These are phyloP conservation scores for Arxiozyma telluris DNA, from an alignment of 1,139 yeast species.

Conservation along the genomic window DNA sequence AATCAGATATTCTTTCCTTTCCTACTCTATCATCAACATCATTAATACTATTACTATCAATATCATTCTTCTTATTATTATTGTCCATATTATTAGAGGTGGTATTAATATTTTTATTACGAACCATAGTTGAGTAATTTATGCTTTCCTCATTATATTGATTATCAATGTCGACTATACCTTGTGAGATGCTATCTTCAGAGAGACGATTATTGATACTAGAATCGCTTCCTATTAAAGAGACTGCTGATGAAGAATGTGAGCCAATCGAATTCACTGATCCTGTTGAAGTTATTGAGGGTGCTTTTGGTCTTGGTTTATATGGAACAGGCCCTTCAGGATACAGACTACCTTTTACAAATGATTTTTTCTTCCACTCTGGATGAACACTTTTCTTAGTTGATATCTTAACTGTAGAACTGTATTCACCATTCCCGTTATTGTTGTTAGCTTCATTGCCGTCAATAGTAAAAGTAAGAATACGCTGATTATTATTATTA, in stretches of 20 bases:
- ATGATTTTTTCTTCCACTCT: conserved; percentile 14
- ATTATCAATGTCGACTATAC: not conserved
- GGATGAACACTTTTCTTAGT: not conserved
- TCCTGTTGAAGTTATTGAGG: conserved; percentile 3
- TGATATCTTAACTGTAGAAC: not conserved
- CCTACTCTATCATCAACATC: not conserved
- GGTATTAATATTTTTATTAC: not conserved
- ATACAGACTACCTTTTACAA: conserved; percentile 27
- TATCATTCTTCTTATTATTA: too few species aligned
- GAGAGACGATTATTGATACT: not conserved
- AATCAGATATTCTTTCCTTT: conserved; percentile 25
- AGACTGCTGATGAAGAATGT: conserved; percentile 1
- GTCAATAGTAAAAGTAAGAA: not conserved
- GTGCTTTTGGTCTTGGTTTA: conserved; percentile 11
- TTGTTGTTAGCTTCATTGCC: not conserved
- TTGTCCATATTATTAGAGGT: not conserved
- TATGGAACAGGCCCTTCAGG: conserved; percentile 28
- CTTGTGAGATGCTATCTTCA: not conserved
- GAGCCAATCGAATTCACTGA: conserved; percentile 9
- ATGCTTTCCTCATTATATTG: not conserved
- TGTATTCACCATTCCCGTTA: not conserved
- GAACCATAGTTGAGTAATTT: not conserved
- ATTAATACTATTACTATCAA: too few species aligned
- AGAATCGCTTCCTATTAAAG: not conserved
- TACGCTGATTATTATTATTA: too few species aligned